A percentile compares a stretch with the other conserved stretches of the same genome.
Evolutionary conservation across 345 rosid species (phyloP).

Genomic region (Salix koriyanagi): DNA sequence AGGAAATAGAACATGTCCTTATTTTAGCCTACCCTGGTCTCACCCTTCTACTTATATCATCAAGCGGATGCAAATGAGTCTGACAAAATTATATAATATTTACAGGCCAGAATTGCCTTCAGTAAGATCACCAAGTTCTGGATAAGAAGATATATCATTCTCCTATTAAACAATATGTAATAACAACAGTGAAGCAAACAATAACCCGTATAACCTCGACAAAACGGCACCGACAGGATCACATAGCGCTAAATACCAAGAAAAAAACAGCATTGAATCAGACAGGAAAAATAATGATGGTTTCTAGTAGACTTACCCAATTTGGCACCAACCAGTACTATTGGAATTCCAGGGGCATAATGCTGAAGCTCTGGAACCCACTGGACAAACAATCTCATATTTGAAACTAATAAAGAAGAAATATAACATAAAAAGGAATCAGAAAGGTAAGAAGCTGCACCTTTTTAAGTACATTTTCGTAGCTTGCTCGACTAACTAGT

Average conservation of each 20-base stretch:
- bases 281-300: not conserved
- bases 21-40: not conserved
- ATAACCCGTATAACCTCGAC: not conserved
- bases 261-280: not conserved
- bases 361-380: constrained; percentile 99
- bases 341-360: constrained; percentile 83
- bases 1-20: not conserved
- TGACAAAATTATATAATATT: not conserved
- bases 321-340: constrained; percentile 90
- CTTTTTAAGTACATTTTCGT: constrained; percentile 90
- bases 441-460: constrained; percentile 23
- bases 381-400: constrained; percentile 44
- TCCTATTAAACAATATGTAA: not conserved
- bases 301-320: constrained; percentile 47
- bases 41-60: too few species aligned
- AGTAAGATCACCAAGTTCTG: not conserved
- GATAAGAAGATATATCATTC: not conserved
- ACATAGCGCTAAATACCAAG: not conserved
- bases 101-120: not conserved
- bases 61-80: not conserved
- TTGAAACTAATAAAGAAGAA: constrained; percentile 14
- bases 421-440: not conserved
- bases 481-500: constrained; percentile 90
- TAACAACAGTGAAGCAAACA: not conserved
- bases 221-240: not conserved